Conservation (phyloP, 306 rosid species). For the Lithocarpus polystachyus region DNA sequence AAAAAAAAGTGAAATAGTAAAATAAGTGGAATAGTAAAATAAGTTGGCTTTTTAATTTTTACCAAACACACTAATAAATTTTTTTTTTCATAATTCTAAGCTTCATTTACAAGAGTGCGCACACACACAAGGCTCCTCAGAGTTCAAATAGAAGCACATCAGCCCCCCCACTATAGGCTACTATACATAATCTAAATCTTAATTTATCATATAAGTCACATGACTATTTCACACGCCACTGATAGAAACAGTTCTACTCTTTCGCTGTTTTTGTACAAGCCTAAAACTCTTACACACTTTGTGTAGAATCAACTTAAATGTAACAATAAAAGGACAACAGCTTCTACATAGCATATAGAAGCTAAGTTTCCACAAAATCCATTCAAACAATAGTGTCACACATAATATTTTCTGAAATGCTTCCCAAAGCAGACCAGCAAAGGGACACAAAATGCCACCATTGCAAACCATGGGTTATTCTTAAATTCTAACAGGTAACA, state of each 20-base stretch:
- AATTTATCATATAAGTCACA: background rate
- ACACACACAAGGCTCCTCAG: background rate
- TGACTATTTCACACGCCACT: background rate
- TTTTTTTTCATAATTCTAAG: too few species aligned
- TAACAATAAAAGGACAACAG: background rate
- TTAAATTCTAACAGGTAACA: background rate
- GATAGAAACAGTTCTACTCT: background rate
- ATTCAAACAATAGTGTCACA: background rate
- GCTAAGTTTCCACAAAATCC: background rate
- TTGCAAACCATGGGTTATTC: background rate
- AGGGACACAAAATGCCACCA: background rate
- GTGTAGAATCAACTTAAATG: background rate
- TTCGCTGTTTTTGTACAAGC: background rate
- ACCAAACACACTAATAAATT: too few species aligned
- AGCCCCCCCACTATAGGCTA: background rate
- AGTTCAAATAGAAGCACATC: background rate
- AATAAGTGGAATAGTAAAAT: too few species aligned
- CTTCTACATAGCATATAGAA: background rate
- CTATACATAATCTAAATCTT: background rate
- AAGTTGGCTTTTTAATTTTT: too few species aligned
- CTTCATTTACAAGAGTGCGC: background rate
- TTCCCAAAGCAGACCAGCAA: background rate
- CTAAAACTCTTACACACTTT: background rate
- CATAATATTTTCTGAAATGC: background rate
- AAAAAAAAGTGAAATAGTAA: too few species aligned